phyloP scores from a whole-genome alignment of 208 protist species.

The Acanthamoeba healyi region DNA sequence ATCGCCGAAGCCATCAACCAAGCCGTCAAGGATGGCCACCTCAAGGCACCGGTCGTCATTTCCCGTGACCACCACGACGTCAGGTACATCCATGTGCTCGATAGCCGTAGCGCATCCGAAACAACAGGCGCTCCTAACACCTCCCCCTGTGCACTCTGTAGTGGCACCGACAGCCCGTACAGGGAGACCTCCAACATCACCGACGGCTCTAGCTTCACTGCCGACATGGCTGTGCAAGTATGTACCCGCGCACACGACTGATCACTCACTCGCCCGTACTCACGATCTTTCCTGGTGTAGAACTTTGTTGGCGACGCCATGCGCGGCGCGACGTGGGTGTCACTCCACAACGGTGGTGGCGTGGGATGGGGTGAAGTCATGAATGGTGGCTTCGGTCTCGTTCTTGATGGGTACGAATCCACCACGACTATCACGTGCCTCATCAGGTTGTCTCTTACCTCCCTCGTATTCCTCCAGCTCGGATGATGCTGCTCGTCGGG shows the following conservation, averaged over 20 bases:
- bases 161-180: constrained; percentile 90
- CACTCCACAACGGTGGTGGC: constrained; percentile 94
- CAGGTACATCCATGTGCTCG: too few relatives aligned
- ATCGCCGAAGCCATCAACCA: constrained; percentile 93
- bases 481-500: constrained; percentile 81
- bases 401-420: constrained; percentile 93
- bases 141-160: neutral
- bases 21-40: constrained; percentile 87
- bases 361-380: constrained; percentile 93
- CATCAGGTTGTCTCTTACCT: neutral
- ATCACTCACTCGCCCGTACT: neutral
- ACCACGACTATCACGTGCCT: neutral
- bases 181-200: constrained; percentile 93
- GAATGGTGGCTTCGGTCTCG: constrained; percentile 94
- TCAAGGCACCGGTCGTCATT: constrained; percentile 87
- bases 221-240: constrained; percentile 93
- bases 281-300: neutral
- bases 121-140: too few relatives aligned
- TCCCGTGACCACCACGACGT: constrained; percentile 95
- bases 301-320: constrained; percentile 89
- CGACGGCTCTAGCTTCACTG: constrained; percentile 91
- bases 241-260: neutral
- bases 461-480: constrained; percentile 17
- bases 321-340: constrained; percentile 92
- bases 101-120: too few relatives aligned